Conservation (phyloP, 2,329 filamentous ascomycete genomes). For the Ophiobolus disseminans region DNA sequence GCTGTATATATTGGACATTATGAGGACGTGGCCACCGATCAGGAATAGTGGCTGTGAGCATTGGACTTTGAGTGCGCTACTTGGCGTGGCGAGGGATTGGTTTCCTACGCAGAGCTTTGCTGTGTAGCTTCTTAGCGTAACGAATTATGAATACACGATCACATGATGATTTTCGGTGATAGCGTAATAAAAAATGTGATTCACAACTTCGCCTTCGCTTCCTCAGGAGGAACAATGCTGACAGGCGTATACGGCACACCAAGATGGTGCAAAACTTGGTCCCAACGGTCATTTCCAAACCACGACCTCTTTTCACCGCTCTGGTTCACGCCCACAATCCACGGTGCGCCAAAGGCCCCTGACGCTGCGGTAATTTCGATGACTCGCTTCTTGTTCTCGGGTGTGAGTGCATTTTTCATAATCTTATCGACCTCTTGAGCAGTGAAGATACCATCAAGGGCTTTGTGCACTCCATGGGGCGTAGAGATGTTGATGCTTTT, state of each 20-base stretch:
- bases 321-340: neutral
- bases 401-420: conserved; percentile 11
- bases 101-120: too few species aligned
- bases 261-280: neutral
- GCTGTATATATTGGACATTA: too few species aligned
- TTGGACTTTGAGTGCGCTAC: too few species aligned
- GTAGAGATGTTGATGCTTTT: conserved; percentile 14
- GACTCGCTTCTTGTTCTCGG: conserved; percentile 18
- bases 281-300: neutral
- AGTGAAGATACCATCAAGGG: neutral
- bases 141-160: too few species aligned
- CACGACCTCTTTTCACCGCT: neutral
- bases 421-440: conserved; percentile 10
- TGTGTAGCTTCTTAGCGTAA: too few species aligned
- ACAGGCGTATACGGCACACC: neutral
- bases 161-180: too few species aligned
- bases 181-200: too few species aligned
- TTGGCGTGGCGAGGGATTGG: too few species aligned
- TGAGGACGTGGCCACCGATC: too few species aligned
- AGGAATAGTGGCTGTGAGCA: too few species aligned
- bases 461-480: conserved; percentile 1
- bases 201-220: neutral
- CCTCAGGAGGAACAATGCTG: neutral
- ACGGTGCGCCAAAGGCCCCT: conserved; percentile 14
- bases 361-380: conserved; percentile 11